Evolutionary conservation across 352 stramenopile genomes (phyloP), one percentile per base, ranked within the genome.

Genomic region (Pseudoperonospora humuli): DNA sequence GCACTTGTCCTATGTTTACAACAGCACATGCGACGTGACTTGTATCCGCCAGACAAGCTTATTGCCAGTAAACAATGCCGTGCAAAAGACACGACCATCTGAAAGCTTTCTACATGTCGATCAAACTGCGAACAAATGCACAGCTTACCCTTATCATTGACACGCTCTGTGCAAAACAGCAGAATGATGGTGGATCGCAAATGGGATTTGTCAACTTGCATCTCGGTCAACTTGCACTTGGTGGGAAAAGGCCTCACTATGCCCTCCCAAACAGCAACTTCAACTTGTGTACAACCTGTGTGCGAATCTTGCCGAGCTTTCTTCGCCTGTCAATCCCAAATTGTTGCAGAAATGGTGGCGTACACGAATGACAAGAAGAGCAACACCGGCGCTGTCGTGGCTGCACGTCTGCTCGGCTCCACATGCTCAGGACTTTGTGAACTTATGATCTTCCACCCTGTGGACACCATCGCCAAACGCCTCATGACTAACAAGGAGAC

Each of bases 391-490:
- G 70, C 65, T 33, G 57, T 81, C 26, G 74, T 77, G 31, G 68
- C 75, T 14, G 81, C 74, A 50, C 83, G 91, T 41, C 76, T 97
- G 34, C 70, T 97, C 20, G 92, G 92, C 37, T 96, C 85, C 36
- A 95, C 87, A 19, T 75, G 81, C 45, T 93, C 92, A 17, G 90
- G 92, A n/a, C 70, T 97, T 24, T 89, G 80, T 17, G 92, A 97
- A 65, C 85, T 97, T 33, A 75, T 95, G 54, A 84, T 97, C 43
- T 97, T 97, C 68, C 92, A 97, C 68, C 89, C 90, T 3, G 88
- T 97, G 32, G 90, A 97, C 64, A 97, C 92, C 18, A 74, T 97
- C 19, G 90, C 92, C 37, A 97, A 97, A 69, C 88, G 90, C 24
- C 64, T 97, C 25, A 97, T 97, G 92, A 95, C 79, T 50, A 94